Evolutionary conservation across 176 grass and related monocot species (phyloP), one percentile per base, ranked within the genome.

Genomic region (Oryza glaberrima): DNA sequence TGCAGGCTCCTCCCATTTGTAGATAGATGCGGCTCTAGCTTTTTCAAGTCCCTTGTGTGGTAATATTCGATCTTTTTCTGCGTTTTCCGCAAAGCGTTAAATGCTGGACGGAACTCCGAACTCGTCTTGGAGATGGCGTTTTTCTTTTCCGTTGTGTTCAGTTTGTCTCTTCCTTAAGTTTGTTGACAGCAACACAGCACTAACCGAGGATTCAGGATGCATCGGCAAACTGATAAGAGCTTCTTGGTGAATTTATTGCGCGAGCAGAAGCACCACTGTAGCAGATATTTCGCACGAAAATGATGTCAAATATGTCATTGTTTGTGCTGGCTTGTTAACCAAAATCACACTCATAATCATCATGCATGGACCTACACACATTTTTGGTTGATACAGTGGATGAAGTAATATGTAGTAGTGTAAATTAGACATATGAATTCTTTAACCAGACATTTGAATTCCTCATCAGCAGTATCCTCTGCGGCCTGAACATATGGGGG

Each of bases 51-150:
- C 19, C 61, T 20, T 75, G 16, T 4, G 64, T 47, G 82, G 58
- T 58, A 84, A 84, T 34, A 79, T 25, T 41, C 14, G 12, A 13
- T 43, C 69, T 4, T 80, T 74, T 84, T 60, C 61, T 74, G 32
- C 65, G 10, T 84, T 69, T 69, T 12, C 19, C 10, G 67, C 23
- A 46, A 58, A 64, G 38, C 48, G 17, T 66, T 56, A 19, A 19
- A 19, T 72, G 41, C 61, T 70, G 65, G 67, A 10, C 34, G 7
- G 26, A 76, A 35, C 38, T 36, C 52, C 16, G 26, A 76, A 35
- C 38, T 46, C 67, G 17, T 52, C 63, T 20, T 20, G 45, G 20
- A 52, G 8, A 68, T 76, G 20, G 5, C 43, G 12, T 11, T 41
- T 38, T 71, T 16, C 12, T 75, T 60, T 9, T 63, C 58, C 58